Evolutionary conservation across 495 filamentous ascomycete genomes (phyloP).

Genomic region (Penicillium desertorum): DNA sequence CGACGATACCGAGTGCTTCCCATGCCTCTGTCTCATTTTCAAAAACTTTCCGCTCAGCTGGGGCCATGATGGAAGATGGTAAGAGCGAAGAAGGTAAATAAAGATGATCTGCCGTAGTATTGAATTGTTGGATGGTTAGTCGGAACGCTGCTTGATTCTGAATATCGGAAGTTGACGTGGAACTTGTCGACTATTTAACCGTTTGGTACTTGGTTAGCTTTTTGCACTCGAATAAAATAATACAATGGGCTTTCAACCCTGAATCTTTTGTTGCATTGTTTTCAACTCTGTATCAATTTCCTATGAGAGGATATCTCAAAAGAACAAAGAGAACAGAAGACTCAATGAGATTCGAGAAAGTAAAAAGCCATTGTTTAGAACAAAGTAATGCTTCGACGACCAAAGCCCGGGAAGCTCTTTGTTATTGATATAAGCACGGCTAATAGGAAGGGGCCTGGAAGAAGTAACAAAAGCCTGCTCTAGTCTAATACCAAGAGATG

Average conservation of each 20-base stretch:
- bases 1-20: background rate
- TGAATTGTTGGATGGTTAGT: background rate
- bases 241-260: background rate
- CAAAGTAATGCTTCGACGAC: too few species aligned
- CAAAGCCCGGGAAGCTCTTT: background rate
- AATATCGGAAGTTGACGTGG: background rate
- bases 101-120: background rate
- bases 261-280: background rate
- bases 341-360: background rate
- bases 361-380: background rate
- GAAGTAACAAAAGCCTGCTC: too few species aligned
- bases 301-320: background rate
- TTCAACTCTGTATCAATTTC: background rate
- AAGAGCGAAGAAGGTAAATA: background rate
- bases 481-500: too few species aligned
- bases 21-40: background rate
- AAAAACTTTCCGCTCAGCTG: background rate
- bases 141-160: background rate
- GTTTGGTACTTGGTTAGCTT: background rate
- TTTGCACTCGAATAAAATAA: background rate
- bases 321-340: background rate
- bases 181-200: background rate
- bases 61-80: background rate
- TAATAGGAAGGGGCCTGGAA: too few species aligned
- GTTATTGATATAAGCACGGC: too few species aligned